Percentiles rank a stretch among this genome's conserved stretches.
Conservation (phyloP, 148 eudicot species). For the Silene conica region DNA sequence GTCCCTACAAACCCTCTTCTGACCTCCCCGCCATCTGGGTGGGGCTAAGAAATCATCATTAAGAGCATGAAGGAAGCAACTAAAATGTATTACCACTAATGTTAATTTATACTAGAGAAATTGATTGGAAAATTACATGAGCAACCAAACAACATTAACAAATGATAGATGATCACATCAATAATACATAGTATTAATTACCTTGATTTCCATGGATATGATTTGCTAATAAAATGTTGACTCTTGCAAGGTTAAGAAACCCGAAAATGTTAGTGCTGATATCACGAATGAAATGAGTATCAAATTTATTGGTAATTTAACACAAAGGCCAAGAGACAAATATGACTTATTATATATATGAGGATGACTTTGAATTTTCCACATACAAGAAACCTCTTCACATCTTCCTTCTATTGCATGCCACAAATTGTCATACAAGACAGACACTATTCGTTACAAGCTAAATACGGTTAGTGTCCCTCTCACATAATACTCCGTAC, state of each 20-base stretch:
- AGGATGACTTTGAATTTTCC: slow-evolving; percentile 12
- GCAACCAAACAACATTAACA: not conserved
- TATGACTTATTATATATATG: not conserved
- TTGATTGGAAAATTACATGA: not conserved
- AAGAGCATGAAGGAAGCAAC: too few relatives aligned
- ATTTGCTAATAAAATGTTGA: slow-evolving; percentile 20
- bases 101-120: not conserved
- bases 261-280: slow-evolving; percentile 1
- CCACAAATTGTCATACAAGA: too few relatives aligned
- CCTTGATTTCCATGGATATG: slow-evolving; percentile 29
- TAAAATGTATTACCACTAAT: too few relatives aligned
- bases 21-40: too few relatives aligned
- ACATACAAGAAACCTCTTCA: slow-evolving; percentile 12
- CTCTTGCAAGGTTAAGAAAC: not conserved
- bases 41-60: too few relatives aligned
- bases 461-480: too few relatives aligned
- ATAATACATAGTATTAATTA: not conserved
- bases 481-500: too few relatives aligned
- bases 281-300: not conserved
- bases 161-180: slow-evolving; percentile 16
- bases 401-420: slow-evolving; percentile 19
- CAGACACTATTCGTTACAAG: too few relatives aligned
- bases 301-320: slow-evolving; percentile 13
- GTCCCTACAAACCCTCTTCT: too few relatives aligned
- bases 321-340: slow-evolving; percentile 6